Evolutionary conservation across 2,329 filamentous ascomycete genomes (phyloP), one percentile per base, ranked within the genome.

Genomic region (Fonsecaea monophora): DNA sequence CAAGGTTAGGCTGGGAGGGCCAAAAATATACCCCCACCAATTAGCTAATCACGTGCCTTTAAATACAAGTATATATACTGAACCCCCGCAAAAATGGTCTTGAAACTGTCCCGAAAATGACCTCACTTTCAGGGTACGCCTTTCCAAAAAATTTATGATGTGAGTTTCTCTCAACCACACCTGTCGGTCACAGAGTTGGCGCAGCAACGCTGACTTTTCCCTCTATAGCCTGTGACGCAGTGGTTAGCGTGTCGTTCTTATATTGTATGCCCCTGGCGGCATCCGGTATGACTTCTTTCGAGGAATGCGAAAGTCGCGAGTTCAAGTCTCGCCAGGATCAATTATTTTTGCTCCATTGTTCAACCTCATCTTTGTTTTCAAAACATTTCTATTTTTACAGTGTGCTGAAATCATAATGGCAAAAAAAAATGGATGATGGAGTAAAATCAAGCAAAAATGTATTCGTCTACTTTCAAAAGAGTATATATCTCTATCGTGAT

Each of bases 221-320:
- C 42, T 12, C 21, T 21, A 25, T 25, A 61, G 69, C 74, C 73
- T 73, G 73, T 76, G 74, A 76, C 74, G 74, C 74, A 77, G 75
- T 75, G 75, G 75, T 75, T 77, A 77, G 75, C 75, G 75, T 71
- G 70, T 77, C 75, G 76, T 77, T 78, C 76, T 78, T 78, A 78
- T 78, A 77, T 73, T 73, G 61, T 72, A 73, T 72, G 68, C 63
- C 68, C 50, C 53, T 34, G 7, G 60, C 34, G 21, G 63, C 65
- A 68, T 68, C 59, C 63, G 69, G 69, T 75, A 74, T 76, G 74
- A 73, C 50, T 61, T 67, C 64, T 69, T 69, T 72, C 70, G 70
- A 75, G 76, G 70, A 68, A 77, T 77, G 76, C 76, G 76, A 77
- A 77, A 76, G 76, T 78, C 76, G 75, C 72, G 76, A 76, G 76